Base-by-base conservation (phyloP, 805 yeast genomes). In the Zygosaccharomyces gambellarensis region DNA sequence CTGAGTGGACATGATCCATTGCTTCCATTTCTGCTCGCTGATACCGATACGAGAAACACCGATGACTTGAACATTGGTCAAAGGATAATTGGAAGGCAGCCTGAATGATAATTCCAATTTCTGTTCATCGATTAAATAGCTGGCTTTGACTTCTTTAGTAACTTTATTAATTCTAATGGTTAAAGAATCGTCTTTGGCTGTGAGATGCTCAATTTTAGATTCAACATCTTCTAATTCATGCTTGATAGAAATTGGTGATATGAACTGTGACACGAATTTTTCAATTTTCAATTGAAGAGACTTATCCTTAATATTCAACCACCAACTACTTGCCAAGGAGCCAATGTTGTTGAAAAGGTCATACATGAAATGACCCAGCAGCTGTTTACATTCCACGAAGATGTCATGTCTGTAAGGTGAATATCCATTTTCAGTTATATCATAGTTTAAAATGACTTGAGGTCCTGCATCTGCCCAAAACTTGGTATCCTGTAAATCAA, bases 1-100 rank as follows among this genome's bases (percentile, higher is more conserved):
- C 62, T 90, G 96, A 3, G 96, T 88, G 4, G 97, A 90, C 65
- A 92, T 73, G 17, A 92, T 70, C 98, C 98, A 94, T 1, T 96
- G 89, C 58, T 88, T 85, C 96, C 97, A 90, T 67, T 87, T 90
- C 53, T 80, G 82, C 58, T 92, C 98, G 55, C 85, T 87, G 12
- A 92, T 95, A 19, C 98, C 98, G 30, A 89, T 77, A 52, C 95
- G 74, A 43, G 80, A 74, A 0, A 89, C 80, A 3, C 97, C 97
- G 41, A 79, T 80, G 1, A 94, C 90, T 7, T 73, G 71, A 8
- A 94, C 83, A 54, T 80, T 83, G 1, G 81, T 78, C 38, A 92
- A 76, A 8, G 99, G 99, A 58, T 82, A 94, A 36, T 80, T 77
- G 0, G 72, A 60, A 0, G 98, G 98, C 6, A 92, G 69, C 39